A percentile compares a stretch with the other conserved stretches of the same genome.
phyloP scores from a whole-genome alignment of 1,284 basidiomycete species.

The Agaricales sp. region DNA sequence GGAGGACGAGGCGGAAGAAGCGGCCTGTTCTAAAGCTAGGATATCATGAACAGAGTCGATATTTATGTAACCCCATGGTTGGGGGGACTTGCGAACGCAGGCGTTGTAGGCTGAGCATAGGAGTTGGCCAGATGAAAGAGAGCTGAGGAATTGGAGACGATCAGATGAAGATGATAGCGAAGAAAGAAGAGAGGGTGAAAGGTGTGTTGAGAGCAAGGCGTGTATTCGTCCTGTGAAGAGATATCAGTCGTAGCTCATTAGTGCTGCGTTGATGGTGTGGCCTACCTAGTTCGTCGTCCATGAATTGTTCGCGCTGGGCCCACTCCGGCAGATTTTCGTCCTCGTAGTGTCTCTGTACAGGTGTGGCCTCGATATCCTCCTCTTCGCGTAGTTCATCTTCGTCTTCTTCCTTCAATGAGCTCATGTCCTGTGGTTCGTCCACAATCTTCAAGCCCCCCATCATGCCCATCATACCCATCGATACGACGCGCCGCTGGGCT shows the following conservation, averaged over 20 bases:
- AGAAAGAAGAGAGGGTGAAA: conserved; percentile 38
- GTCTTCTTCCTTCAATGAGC: conserved; percentile 38
- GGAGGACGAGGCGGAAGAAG: too few species aligned
- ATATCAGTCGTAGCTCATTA: conserved; percentile 6
- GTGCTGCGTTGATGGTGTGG: conserved; percentile 1
- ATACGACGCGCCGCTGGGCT: conserved; percentile 35
- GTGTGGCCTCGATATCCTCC: conserved; percentile 13
- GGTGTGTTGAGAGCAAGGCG: conserved; percentile 45
- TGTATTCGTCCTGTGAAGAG: conserved; percentile 42
- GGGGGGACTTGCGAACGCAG: conserved; percentile 65
- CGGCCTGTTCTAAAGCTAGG: conserved; percentile 42
- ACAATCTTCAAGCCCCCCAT: conserved; percentile 35
- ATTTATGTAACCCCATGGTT: conserved; percentile 84
- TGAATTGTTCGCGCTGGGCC: conserved; percentile 52
- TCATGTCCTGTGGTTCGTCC: conserved; percentile 52
- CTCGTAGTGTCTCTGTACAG: conserved; percentile 15
- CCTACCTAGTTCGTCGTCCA: conserved; percentile 45
- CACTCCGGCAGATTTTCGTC: conserved; percentile 66
- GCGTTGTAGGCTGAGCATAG: conserved; percentile 76
- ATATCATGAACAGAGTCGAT: conserved; percentile 73
- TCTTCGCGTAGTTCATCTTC: conserved; percentile 15
- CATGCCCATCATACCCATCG: conserved; percentile 40
- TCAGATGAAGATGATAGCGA: conserved; percentile 34
- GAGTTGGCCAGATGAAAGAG: conserved; percentile 68
- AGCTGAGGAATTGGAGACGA: conserved; percentile 36